Base-by-base conservation (phyloP, 176 grass and related monocot species). In the Zea luxurians region DNA sequence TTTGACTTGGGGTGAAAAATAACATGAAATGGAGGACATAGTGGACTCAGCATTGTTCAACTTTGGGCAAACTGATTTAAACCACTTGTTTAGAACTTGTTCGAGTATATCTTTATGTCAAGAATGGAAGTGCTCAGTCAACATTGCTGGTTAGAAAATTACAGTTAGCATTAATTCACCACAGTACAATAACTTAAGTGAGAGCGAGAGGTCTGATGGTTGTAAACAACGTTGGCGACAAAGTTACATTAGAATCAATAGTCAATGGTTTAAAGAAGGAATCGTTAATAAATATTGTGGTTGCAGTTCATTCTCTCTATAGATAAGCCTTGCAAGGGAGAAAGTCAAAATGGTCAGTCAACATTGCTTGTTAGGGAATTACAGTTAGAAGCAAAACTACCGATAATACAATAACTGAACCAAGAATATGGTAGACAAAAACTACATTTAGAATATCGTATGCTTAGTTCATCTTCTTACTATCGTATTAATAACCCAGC, bases 321-420 rank as follows among this genome's bases (percentile, higher is more conserved):
- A 27, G 12, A 48, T 34, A 48, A 35, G 10, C 44, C 45, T 48
- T 15, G 67, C 10, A 27, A 70, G 67, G 36, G 37, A 54, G 37
- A 8, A 79, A 53, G 60, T 53, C 5, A 46, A 53, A 43, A 10
- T 40, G 37, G 45, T 44, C 59, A 48, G 43, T 35, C 58, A 63
- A 64, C 8, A 36, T 47, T 64, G 8, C 40, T 64, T 59, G 13
- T 64, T 77, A 37, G 16, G 9, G 43, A 77, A 48, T 37, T 77
- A 48, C 74, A 77, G 4, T 48, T 77, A 63, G 73, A 20, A 77
- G 9, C 4, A 62, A 75, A 75, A 37, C 8, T 12, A 64, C 48
- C 16, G 57, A 72, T 46, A 37, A 41, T 13, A 48, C 17, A 58
- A 49, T 72, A 48, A 64, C 49, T 55, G 36, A 41, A 74, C 49